Base-by-base conservation (phyloP, 1,139 yeast genomes). In the Yamadazyma trypodendri region DNA sequence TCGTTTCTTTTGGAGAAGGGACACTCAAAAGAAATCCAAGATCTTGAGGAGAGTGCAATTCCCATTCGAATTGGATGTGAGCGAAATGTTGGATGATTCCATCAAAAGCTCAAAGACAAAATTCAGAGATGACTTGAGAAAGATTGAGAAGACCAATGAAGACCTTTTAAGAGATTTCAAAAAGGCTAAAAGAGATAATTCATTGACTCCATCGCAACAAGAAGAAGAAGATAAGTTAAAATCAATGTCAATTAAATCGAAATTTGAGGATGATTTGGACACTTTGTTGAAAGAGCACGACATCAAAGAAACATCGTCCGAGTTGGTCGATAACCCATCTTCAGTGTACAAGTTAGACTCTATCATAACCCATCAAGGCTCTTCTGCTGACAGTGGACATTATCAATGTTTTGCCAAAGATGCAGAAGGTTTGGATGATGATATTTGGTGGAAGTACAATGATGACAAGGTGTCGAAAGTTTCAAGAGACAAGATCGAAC, bases 371-470 rank as follows among this genome's bases (percentile, higher is more conserved):
- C 99, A 92, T 63, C 85, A 84, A 53, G 99, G 99, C 33, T 84
- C 96, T 4, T 81, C 90, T 35, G 97, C 98, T 0, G 97, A 94
- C 60, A 84, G 96, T 28, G 99, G 99, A 4, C 99, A 92, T 61
- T 92, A 94, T 60, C 97, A 89, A 63, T 81, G 95, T 17, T 92
- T 86, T 65, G 84, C 85, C 21, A 80, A 77, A 51, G 90, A 87
- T 58, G 77, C 75, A 38, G 65, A 65, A 33, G 94, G 83, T 55
- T 53, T 72, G 35, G 75, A 68, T 23, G 88, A 85, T 29, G 79
- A 82, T 31, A 75, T 72, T 49, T 92, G 99, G 99, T 92, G 87
- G 83, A 84, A 82, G 56, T 94, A 88, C 64, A 89, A 92, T 58
- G 99, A 92, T 60, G 96, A 90, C 61, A 84, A 84, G 58, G 96